Evolutionary conservation across 1,284 basidiomycete genomes (phyloP).

Genomic region (Xerocomus cyaneibrunnescens): DNA sequence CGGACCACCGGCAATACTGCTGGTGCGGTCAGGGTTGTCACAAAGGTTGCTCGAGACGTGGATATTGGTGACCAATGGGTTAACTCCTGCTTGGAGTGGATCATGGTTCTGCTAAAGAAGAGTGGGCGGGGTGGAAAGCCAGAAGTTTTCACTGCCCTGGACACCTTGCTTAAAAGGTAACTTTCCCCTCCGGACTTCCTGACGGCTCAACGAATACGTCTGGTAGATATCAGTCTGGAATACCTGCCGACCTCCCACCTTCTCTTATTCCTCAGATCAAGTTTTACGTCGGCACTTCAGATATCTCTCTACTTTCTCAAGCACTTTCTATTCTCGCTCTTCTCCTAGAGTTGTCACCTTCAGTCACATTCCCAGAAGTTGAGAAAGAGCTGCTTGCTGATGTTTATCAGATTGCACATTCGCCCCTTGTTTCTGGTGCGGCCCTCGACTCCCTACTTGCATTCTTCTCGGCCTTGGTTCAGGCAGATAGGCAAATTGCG

Average conservation of each 20-base stretch:
- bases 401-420: constrained; percentile 72
- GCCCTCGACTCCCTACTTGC: constrained; percentile 77
- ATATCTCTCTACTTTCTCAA: constrained; percentile 78
- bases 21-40: constrained; percentile 70
- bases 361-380: constrained; percentile 65
- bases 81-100: constrained; percentile 74
- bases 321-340: constrained; percentile 70
- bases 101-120: constrained; percentile 76
- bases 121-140: constrained; percentile 78
- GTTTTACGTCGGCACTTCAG: constrained; percentile 66
- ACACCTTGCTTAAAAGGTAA: constrained; percentile 69
- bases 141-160: constrained; percentile 79
- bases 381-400: constrained; percentile 68
- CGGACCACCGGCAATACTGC: constrained; percentile 72
- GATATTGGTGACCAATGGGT: constrained; percentile 77
- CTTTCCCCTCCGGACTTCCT: constrained; percentile 16
- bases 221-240: constrained; percentile 58
- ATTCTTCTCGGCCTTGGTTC: constrained; percentile 83
- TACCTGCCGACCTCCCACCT: constrained; percentile 62
- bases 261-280: constrained; percentile 73
- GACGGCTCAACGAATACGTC: constrained; percentile 7
- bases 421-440: constrained; percentile 71
- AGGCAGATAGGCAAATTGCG: constrained; percentile 78
- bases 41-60: constrained; percentile 67
- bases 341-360: constrained; percentile 68